Conservation (phyloP, 2,329 filamentous ascomycete genomes). For the Fusarium mexicanum region DNA sequence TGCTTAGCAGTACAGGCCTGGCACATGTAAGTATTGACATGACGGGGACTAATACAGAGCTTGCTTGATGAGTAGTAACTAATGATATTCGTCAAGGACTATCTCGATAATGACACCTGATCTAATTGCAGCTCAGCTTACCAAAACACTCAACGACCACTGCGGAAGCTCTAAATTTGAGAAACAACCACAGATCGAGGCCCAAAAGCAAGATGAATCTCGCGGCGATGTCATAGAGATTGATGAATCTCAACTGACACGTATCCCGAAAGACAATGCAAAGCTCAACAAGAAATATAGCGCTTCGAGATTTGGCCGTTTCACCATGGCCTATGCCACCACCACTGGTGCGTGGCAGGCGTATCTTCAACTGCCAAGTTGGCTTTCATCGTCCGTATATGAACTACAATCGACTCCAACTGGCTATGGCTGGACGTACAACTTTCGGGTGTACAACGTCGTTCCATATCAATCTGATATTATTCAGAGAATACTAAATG, state of each 20-base stretch:
- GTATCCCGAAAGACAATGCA: neutral
- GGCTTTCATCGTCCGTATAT: slow-evolving; percentile 32
- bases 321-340: slow-evolving; percentile 6
- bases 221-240: accelerated
- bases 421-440: neutral
- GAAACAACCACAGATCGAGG: neutral
- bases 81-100: slow-evolving; percentile 13
- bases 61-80: neutral
- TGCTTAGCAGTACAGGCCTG: slow-evolving; percentile 28
- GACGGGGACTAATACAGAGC: neutral
- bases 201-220: neutral
- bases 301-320: slow-evolving; percentile 19
- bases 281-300: neutral
- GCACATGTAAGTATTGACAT: slow-evolving; percentile 24
- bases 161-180: neutral
- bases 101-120: slow-evolving; percentile 29
- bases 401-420: slow-evolving; percentile 28
- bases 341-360: slow-evolving; percentile 34
- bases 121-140: slow-evolving; percentile 12
- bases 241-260: neutral
- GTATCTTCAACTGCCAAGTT: slow-evolving; percentile 36
- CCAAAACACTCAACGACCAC: slow-evolving; percentile 1
- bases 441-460: slow-evolving; percentile 38
- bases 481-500: neutral
- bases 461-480: slow-evolving; percentile 25